phyloP scores from a whole-genome alignment of 164 flowering plant species.

The Macadamia tetraphylla region DNA sequence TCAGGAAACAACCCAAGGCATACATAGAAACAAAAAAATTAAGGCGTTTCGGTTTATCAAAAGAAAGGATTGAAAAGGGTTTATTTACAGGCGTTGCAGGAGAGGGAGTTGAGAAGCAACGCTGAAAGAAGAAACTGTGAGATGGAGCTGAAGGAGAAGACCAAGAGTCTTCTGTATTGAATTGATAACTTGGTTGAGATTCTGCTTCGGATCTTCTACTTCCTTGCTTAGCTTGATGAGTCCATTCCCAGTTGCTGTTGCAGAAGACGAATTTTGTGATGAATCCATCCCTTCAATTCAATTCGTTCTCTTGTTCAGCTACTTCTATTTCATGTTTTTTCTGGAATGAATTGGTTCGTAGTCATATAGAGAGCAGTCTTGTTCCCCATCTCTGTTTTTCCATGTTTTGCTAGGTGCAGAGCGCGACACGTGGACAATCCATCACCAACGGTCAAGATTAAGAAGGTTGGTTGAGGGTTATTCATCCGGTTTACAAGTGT shows the following conservation, averaged over 20 bases:
- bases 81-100: slow-evolving; percentile 68
- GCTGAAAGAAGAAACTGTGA: slow-evolving; percentile 86
- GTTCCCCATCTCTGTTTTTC: too few relatives aligned
- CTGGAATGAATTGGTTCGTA: too few relatives aligned
- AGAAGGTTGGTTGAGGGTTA: too few relatives aligned
- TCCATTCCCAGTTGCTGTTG: slow-evolving; percentile 14
- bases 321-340: too few relatives aligned
- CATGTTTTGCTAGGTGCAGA: too few relatives aligned
- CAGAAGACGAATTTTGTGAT: slow-evolving; percentile 11
- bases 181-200: slow-evolving; percentile 54
- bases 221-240: slow-evolving; percentile 8
- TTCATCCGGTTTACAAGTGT: too few relatives aligned
- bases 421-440: too few relatives aligned
- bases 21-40: neutral
- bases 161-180: slow-evolving; percentile 84
- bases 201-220: slow-evolving; percentile 70
- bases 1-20: neutral
- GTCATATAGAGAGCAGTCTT: too few relatives aligned
- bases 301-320: too few relatives aligned
- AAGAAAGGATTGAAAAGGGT: neutral
- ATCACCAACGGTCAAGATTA: too few relatives aligned
- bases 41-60: neutral
- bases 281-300: slow-evolving; percentile 11
- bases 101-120: slow-evolving; percentile 84
- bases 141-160: slow-evolving; percentile 81